Evolutionary conservation across 495 filamentous ascomycete species (phyloP), one percentile per base, ranked within the genome.

Genomic region (Aspergillus affinis): DNA sequence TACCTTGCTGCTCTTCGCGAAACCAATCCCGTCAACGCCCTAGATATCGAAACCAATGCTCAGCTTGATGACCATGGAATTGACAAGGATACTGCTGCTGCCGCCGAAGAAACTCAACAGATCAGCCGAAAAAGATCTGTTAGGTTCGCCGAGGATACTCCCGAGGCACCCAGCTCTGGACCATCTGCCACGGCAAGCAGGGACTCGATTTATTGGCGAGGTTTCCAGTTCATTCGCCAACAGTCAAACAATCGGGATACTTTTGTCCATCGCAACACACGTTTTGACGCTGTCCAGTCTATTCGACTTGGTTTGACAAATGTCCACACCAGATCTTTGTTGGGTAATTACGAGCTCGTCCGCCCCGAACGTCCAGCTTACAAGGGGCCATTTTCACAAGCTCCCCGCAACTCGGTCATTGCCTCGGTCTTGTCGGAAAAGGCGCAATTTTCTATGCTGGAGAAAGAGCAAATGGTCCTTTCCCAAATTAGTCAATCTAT

Each of bases 201-300:
- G 67, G 91, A 95, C 65, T 88, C 88, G 1, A 90, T 93, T n/a
- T 97, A 94, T 70, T 93, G 93, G 80, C 87, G 91, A 61, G 91
- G 91, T 26, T 97, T 97, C 71, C 86, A 90, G 60, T 85, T 88
- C 48, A 78, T 88, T 48, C 75, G 84, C 48, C 79, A 84, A 32
- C 78, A 78, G 47, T 83, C 82, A 26, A 81, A 77, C 57, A 75
- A 79, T 53, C 75, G 69, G n/a, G 94, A 98, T 70, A 84, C 86
- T 13, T 95, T 95, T 65, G 79, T 92, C 58, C 89, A 96, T 69
- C 87, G 90, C 4, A 86, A 89, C 61, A 84, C 89, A 29, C 88
- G 94, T 51, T 94, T 92, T 55, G 94, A 98, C 68, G 92, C 93
- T 18, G 76, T 97, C 13, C 92, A 96, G 69, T 84, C 93, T 20